A percentile compares a stretch with the other conserved stretches of the same genome.
These are phyloP conservation scores for Dujonia santamariae DNA, from an alignment of 1,139 yeast genomes.

Conservation along the genomic window DNA sequence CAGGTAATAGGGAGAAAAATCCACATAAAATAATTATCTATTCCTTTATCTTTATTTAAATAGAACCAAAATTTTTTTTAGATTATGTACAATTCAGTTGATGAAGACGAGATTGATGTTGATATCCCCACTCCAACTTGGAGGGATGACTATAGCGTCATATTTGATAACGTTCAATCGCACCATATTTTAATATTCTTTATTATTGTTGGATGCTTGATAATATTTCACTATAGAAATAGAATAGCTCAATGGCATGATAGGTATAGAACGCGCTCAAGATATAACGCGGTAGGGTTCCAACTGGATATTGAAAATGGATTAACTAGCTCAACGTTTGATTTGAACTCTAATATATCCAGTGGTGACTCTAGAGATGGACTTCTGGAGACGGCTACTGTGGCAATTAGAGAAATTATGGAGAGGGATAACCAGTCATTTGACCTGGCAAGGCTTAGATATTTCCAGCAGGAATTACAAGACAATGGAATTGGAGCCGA, in stretches of 20 bases:
- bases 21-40: too few species aligned
- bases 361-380: constrained; percentile 58
- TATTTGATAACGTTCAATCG: constrained; percentile 4
- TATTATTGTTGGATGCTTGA: constrained; percentile 11
- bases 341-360: constrained; percentile 45
- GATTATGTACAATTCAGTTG: too few species aligned
- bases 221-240: constrained; percentile 24
- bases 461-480: constrained; percentile 44
- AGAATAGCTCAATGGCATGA: constrained; percentile 22
- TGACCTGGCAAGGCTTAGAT: constrained; percentile 67
- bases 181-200: constrained; percentile 14
- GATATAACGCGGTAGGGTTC: constrained; percentile 35
- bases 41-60: too few species aligned
- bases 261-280: constrained; percentile 21
- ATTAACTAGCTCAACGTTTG: constrained; percentile 57
- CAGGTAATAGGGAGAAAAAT: too few species aligned
- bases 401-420: constrained; percentile 56
- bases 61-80: too few species aligned
- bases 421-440: constrained; percentile 44
- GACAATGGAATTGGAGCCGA: constrained; percentile 50
- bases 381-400: constrained; percentile 53
- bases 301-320: constrained; percentile 65
- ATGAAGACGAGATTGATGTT: neutral
- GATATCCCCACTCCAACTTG: constrained; percentile 1
- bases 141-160: constrained; percentile 1